Conservation (phyloP, 2,329 filamentous ascomycete genomes). For the Boeremia lycopersici region DNA sequence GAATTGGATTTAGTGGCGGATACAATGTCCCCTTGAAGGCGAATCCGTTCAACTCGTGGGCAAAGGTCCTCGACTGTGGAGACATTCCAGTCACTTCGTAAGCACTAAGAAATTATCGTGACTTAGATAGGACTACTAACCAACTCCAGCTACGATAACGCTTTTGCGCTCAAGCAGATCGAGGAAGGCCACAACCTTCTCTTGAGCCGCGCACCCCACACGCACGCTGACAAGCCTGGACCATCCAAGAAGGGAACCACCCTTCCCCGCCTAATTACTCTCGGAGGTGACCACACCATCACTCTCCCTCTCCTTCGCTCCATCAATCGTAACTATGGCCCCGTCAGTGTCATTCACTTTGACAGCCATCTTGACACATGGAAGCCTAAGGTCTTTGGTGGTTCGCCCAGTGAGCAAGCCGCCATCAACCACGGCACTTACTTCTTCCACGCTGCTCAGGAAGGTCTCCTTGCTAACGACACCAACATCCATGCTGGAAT, state of each 20-base stretch:
- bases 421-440: conserved; percentile 87
- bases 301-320: conserved; percentile 61
- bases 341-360: conserved; percentile 69
- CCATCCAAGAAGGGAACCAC: conserved; percentile 76
- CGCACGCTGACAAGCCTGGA: conserved; percentile 69
- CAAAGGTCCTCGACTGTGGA: conserved; percentile 80
- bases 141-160: conserved; percentile 73
- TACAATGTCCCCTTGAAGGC: conserved; percentile 83
- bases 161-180: conserved; percentile 80
- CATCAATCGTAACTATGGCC: conserved; percentile 69
- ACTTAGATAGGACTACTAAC: background rate
- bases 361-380: conserved; percentile 68
- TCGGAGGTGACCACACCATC: conserved; percentile 69
- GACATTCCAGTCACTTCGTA: conserved; percentile 86
- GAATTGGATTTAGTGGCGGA: conserved; percentile 70
- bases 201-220: conserved; percentile 72
- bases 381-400: conserved; percentile 86
- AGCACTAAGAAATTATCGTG: conserved; percentile 37
- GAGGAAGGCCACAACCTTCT: conserved; percentile 83
- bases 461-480: conserved; percentile 80
- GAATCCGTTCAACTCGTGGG: conserved; percentile 83
- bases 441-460: conserved; percentile 81
- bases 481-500: conserved; percentile 89
- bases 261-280: conserved; percentile 78
- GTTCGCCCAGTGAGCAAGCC: conserved; percentile 75